Conservation (phyloP, 345 rosid species). For the Turnera subulata region DNA sequence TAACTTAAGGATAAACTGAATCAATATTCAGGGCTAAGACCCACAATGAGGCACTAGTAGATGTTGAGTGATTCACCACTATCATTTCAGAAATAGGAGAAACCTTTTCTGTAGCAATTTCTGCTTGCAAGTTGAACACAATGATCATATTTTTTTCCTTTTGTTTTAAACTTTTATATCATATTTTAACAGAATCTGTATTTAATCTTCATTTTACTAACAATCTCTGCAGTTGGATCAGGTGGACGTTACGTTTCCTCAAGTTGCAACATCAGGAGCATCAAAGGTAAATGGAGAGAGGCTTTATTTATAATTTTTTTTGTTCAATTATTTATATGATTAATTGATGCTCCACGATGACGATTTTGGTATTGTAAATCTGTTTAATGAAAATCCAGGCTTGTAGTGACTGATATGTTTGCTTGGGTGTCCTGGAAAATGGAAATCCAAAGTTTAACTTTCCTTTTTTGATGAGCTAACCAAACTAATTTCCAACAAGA, state of each 20-base stretch:
- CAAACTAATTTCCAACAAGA: too few species aligned
- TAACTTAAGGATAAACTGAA: too few species aligned
- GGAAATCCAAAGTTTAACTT: too few species aligned
- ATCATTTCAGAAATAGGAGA: too few species aligned
- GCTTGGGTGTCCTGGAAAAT: too few species aligned
- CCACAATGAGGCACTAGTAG: too few species aligned
- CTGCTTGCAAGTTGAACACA: neutral
- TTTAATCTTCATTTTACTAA: neutral
- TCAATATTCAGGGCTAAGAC: too few species aligned
- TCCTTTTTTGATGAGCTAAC: too few species aligned
- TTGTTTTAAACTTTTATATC: neutral
- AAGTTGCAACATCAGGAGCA: conserved; percentile 30
- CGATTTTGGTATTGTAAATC: neutral
- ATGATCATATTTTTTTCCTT: neutral
- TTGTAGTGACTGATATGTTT: too few species aligned
- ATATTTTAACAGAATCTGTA: conserved; percentile 2
- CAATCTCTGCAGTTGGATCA: conserved; percentile 60
- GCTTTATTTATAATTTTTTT: neutral
- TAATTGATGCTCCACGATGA: too few species aligned
- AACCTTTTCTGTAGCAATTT: neutral
- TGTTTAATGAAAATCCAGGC: neutral
- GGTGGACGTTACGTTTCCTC: conserved; percentile 61
- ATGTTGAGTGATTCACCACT: too few species aligned
- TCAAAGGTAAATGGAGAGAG: conserved; percentile 52
- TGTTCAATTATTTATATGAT: neutral